Percentiles rank a stretch among this genome's conserved stretches.
These are phyloP conservation scores for Suhomyces guaymorum DNA, from an alignment of 1,139 yeast species.

Conservation along the genomic window DNA sequence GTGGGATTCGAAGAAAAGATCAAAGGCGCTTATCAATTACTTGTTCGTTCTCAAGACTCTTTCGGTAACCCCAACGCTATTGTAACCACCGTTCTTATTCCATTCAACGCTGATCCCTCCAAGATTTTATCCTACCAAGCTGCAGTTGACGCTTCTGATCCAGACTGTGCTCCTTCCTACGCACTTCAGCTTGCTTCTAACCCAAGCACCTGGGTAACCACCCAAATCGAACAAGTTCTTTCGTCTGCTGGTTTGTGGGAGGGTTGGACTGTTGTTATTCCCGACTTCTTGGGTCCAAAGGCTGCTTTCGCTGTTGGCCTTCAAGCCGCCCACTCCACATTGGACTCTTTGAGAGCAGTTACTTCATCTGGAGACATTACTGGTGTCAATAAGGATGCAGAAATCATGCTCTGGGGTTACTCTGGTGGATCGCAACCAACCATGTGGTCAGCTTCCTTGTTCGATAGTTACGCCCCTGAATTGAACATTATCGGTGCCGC, in stretches of 20 bases:
- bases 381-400: slow-evolving; percentile 18
- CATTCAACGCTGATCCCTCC: slow-evolving; percentile 30
- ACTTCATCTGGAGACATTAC: slow-evolving; percentile 14
- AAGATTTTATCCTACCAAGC: slow-evolving; percentile 34
- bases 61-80: slow-evolving; percentile 34
- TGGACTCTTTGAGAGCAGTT: slow-evolving; percentile 30
- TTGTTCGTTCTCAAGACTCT: slow-evolving; percentile 35
- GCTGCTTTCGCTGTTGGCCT: slow-evolving; percentile 31
- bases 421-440: slow-evolving; percentile 25
- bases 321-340: slow-evolving; percentile 30
- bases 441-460: slow-evolving; percentile 23
- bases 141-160: slow-evolving; percentile 33
- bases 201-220: slow-evolving; percentile 15
- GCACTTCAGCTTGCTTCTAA: slow-evolving; percentile 24
- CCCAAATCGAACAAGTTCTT: slow-evolving; percentile 27
- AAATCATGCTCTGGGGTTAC: slow-evolving; percentile 23
- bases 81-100: slow-evolving; percentile 34
- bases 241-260: slow-evolving; percentile 19
- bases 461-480: slow-evolving; percentile 24
- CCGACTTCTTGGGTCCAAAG: slow-evolving; percentile 30
- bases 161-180: slow-evolving; percentile 37
- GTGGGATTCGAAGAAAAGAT: slow-evolving; percentile 1
- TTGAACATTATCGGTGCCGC: slow-evolving; percentile 17
- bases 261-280: slow-evolving; percentile 23
- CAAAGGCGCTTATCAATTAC: slow-evolving; percentile 30